Percentiles rank a stretch among this genome's conserved stretches.
Conservation (phyloP, 2,329 filamentous ascomycete genomes). For the Beauveria sp. region DNA sequence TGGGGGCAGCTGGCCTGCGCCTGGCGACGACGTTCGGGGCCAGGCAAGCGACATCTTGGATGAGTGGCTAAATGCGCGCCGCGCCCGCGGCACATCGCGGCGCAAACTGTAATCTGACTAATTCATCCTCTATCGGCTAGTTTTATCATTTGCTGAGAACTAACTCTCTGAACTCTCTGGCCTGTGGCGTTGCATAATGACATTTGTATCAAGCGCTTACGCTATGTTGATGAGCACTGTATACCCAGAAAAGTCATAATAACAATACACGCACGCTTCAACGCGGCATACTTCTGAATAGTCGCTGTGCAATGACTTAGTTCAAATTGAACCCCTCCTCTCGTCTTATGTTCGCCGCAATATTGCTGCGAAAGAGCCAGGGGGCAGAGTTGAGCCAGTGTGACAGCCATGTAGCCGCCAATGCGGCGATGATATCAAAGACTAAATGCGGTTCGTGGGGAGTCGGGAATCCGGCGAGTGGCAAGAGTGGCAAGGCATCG, state of each 20-base stretch:
- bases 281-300: neutral
- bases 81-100: neutral
- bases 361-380: neutral
- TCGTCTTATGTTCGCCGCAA: neutral
- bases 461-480: neutral
- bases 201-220: slow-evolving; percentile 1
- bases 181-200: neutral
- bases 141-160: neutral
- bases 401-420: neutral
- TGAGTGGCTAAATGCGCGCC: slow-evolving; percentile 53
- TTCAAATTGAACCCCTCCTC: neutral
- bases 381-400: slow-evolving; percentile 4
- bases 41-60: slow-evolving; percentile 78
- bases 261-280: neutral
- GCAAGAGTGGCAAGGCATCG: neutral
- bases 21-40: slow-evolving; percentile 82
- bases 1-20: slow-evolving; percentile 83
- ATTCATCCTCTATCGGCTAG: neutral
- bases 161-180: neutral
- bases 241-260: neutral
- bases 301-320: neutral
- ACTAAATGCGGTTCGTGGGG: neutral
- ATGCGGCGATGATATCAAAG: neutral
- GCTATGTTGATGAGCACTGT: slow-evolving; percentile 5
- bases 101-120: neutral